Percentiles rank a stretch among this genome's conserved stretches.
These are phyloP conservation scores for Coniochaeta pulveracea DNA, from an alignment of 2,329 filamentous ascomycete species.

Conservation along the genomic window DNA sequence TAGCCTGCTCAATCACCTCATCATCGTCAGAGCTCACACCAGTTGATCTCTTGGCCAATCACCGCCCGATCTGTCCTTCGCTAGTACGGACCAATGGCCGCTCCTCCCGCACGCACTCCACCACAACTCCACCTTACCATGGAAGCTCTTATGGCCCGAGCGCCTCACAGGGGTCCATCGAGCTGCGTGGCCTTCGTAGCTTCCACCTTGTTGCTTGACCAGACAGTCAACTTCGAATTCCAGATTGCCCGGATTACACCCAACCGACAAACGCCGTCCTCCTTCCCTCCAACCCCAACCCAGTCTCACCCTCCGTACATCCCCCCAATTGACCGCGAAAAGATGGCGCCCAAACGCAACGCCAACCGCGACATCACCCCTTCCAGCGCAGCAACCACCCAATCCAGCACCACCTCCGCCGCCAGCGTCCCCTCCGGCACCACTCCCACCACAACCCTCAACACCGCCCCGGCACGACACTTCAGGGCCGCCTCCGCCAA, in stretches of 20 bases:
- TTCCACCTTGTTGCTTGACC: constrained; percentile 4
- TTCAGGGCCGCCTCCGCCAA: neutral
- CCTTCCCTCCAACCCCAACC: neutral
- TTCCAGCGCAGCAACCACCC: neutral
- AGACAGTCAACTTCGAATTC: neutral
- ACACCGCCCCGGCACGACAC: constrained; percentile 9
- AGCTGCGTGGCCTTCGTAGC: constrained; percentile 17
- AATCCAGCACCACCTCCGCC: constrained; percentile 8
- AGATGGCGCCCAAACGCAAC: constrained; percentile 37
- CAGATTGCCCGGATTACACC: constrained; percentile 1
- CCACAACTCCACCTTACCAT: no score
- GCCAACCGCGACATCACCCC: constrained; percentile 6
- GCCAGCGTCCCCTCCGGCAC: constrained; percentile 11
- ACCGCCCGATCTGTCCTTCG: neutral
- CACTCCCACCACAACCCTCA: constrained; percentile 5
- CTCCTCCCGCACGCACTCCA: no score
- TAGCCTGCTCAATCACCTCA: no score
- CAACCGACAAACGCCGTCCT: constrained; percentile 1
- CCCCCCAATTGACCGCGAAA: constrained; percentile 5
- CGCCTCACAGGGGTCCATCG: constrained; percentile 7
- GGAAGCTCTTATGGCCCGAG: constrained; percentile 6
- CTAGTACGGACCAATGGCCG: constrained; percentile 1
- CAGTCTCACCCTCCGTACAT: neutral
- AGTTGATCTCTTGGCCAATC: neutral
- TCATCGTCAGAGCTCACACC: no score